Conservation (phyloP, 345 rosid species). For the Hibiscus trionum region DNA sequence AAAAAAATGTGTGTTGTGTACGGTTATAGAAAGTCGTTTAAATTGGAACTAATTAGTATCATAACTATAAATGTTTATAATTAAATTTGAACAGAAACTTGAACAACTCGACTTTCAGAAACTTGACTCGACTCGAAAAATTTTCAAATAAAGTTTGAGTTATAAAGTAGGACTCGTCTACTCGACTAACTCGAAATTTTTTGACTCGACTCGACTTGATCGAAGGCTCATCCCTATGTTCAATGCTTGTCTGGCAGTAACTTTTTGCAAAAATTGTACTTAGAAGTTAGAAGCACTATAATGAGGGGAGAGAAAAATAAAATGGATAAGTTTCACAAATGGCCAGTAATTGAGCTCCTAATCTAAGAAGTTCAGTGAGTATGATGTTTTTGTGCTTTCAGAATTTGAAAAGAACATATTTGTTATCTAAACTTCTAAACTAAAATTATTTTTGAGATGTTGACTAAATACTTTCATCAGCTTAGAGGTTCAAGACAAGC, state of each 20-base stretch:
- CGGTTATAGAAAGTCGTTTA: no score
- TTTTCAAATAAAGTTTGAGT: no score
- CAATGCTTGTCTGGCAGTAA: not conserved
- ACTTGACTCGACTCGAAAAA: no score
- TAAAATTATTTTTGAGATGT: not conserved
- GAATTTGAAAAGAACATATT: not conserved
- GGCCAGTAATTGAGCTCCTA: not conserved
- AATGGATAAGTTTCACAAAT: not conserved
- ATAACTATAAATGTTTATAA: no score
- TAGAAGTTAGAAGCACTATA: not conserved
- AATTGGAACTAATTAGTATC: no score
- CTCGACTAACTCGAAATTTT: no score
- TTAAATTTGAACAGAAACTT: no score
- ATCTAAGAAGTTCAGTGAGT: not conserved
- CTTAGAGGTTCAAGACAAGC: not conserved
- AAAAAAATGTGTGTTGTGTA: no score
- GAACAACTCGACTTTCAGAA: no score
- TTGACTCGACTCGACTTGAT: no score
- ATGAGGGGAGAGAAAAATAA: not conserved
- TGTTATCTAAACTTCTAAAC: not conserved
- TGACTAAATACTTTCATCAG: not conserved
- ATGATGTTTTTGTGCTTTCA: not conserved
- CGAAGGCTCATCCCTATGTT: not conserved
- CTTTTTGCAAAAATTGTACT: not conserved
- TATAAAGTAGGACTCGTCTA: no score